Percentiles rank a stretch among this genome's conserved stretches.
Conservation (phyloP, 2,329 filamentous ascomycete genomes). For the Penicillium sp. region DNA sequence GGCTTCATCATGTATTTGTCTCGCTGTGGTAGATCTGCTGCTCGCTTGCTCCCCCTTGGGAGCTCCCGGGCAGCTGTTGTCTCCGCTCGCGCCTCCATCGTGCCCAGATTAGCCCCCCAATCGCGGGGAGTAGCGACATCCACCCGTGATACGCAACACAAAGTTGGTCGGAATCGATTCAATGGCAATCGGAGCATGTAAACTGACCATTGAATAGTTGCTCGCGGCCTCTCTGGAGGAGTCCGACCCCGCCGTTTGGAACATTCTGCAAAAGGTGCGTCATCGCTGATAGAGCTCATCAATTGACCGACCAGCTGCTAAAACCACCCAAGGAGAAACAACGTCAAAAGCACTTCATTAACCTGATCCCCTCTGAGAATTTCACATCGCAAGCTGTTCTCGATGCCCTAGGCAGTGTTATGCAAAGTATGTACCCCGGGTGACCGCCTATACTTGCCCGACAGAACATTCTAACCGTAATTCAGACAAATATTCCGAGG, state of each 20-base stretch:
- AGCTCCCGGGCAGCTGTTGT: conserved; percentile 22
- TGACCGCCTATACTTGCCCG: not conserved
- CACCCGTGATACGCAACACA: conserved; percentile 43
- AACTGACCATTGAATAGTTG: conserved; percentile 54
- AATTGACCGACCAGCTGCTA: conserved; percentile 11
- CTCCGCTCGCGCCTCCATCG: conserved; percentile 22
- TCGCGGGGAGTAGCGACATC: conserved; percentile 38
- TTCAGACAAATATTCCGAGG: conserved; percentile 94
- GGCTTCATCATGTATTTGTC: conserved; percentile 33
- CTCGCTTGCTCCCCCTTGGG: conserved; percentile 32
- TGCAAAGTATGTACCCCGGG: conserved; percentile 69
- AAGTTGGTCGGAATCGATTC: conserved; percentile 26
- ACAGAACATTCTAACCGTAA: conserved; percentile 26
- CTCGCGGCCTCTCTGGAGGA: conserved; percentile 75
- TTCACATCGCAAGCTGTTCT: conserved; percentile 91
- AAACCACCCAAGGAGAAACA: conserved; percentile 71
- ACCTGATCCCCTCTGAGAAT: conserved; percentile 92
- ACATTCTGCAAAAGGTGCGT: conserved; percentile 83
- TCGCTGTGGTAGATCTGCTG: conserved; percentile 36
- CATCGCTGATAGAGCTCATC: conserved; percentile 7
- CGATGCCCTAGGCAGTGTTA: conserved; percentile 86
- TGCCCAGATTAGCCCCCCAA: conserved; percentile 27
- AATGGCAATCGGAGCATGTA: conserved; percentile 8
- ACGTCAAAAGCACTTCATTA: conserved; percentile 97
- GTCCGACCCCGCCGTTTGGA: conserved; percentile 80